phyloP scores from a whole-genome alignment of 2,329 filamentous ascomycete species.

The Hypoxylon sp. region DNA sequence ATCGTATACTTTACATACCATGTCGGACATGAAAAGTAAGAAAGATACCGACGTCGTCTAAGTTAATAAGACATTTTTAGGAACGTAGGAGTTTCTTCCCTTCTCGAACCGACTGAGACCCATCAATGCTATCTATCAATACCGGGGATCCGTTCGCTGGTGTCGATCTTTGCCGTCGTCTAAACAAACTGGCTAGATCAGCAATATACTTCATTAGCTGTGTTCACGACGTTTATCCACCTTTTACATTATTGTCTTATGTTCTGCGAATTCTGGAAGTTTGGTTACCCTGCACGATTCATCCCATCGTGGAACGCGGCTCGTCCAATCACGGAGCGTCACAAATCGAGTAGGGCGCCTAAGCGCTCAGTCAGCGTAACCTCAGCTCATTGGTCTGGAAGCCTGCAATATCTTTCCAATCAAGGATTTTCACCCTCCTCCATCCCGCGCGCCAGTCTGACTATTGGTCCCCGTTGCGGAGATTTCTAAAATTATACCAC shows the following conservation, averaged over 20 bases:
- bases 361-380: conserved; percentile 51
- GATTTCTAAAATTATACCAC: conserved; percentile 52
- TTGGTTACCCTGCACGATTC: conserved; percentile 30
- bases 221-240: conserved; percentile 22
- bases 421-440: conserved; percentile 35
- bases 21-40: not conserved
- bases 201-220: not conserved
- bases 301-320: conserved; percentile 26
- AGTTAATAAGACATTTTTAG: conserved; percentile 4
- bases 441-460: conserved; percentile 44
- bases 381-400: conserved; percentile 47
- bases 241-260: conserved; percentile 15
- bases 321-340: conserved; percentile 41
- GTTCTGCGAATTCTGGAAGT: conserved; percentile 42
- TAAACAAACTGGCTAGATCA: conserved; percentile 9
- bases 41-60: not conserved
- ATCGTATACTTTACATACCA: not conserved
- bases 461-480: conserved; percentile 45
- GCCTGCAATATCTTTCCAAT: conserved; percentile 48
- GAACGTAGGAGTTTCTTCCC: conserved; percentile 2
- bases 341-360: conserved; percentile 44
- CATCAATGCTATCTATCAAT: not conserved
- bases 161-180: conserved; percentile 20
- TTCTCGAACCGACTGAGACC: not conserved
- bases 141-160: not conserved